Conservation (phyloP, 345 rosid species). For the Boechera divaricarpa region DNA sequence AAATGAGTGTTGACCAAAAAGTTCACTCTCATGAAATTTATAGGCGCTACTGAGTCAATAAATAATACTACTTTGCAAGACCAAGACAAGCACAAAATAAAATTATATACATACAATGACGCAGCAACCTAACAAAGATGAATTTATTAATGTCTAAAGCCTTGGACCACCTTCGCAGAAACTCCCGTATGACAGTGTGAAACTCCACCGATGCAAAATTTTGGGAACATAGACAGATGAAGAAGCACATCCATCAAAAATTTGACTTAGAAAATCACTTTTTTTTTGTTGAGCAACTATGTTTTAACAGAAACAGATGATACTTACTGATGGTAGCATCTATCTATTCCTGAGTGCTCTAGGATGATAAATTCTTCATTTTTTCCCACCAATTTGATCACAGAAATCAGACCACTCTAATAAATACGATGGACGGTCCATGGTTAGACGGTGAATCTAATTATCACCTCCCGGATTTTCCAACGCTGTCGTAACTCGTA, state of each 20-base stretch:
- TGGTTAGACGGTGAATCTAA: background rate
- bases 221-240: background rate
- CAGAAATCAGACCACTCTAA: background rate
- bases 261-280: no score
- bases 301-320: background rate
- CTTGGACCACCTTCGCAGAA: constrained; percentile 31
- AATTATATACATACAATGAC: background rate
- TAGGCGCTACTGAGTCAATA: constrained; percentile 36
- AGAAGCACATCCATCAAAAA: background rate
- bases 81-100: constrained; percentile 15
- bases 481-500: no score
- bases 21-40: constrained; percentile 7
- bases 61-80: constrained; percentile 27
- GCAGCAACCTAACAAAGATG: background rate
- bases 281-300: no score
- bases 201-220: background rate
- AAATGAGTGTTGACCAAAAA: constrained; percentile 24
- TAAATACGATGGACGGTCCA: no score
- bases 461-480: constrained; percentile 32
- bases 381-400: constrained; percentile 5
- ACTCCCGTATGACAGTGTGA: constrained; percentile 1
- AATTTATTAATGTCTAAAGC: constrained; percentile 1
- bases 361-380: background rate
- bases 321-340: background rate
- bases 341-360: background rate